phyloP scores from a whole-genome alignment of 2,329 filamentous ascomycete genomes.

The Exutisphaerella laricina region DNA sequence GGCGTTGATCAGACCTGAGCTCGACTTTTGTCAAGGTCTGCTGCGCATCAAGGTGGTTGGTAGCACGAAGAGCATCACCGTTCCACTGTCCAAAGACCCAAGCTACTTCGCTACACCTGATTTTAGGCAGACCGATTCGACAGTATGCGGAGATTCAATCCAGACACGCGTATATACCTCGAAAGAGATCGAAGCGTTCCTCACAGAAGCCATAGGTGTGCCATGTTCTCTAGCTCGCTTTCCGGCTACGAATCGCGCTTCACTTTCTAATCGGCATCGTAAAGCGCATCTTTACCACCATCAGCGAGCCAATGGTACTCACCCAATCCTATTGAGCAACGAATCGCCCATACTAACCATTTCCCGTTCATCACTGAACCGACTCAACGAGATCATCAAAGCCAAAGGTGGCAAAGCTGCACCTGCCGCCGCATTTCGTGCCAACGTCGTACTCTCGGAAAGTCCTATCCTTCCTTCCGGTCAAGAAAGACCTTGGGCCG shows the following conservation, averaged over 20 bases:
- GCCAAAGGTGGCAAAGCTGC: constrained; percentile 58
- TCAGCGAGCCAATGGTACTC: constrained; percentile 10
- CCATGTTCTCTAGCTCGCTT: constrained; percentile 82
- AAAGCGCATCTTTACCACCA: constrained; percentile 59
- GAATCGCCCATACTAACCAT: constrained; percentile 89
- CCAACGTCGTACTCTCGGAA: constrained; percentile 72
- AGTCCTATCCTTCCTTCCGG: constrained; percentile 39
- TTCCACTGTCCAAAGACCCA: constrained; percentile 64
- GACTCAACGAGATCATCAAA: constrained; percentile 67
- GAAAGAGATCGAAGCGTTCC: constrained; percentile 64
- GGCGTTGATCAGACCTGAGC: constrained; percentile 69
- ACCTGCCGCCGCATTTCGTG: constrained; percentile 71
- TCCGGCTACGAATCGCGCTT: constrained; percentile 54
- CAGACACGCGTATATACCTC: constrained; percentile 65
- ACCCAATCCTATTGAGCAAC: constrained; percentile 74
- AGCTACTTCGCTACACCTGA: constrained; percentile 45
- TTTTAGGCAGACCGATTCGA: constrained; percentile 45
- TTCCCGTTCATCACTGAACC: constrained; percentile 70
- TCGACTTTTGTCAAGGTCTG: constrained; percentile 65
- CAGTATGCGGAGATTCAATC: constrained; percentile 78
- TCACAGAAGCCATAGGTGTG: constrained; percentile 67
- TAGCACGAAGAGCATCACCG: constrained; percentile 35
- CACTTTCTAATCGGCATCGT: constrained; percentile 58
- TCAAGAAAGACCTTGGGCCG: constrained; percentile 60
- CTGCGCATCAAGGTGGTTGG: constrained; percentile 52